Percentiles rank a stretch among this genome's conserved stretches.
Conservation (phyloP, 495 filamentous ascomycete species). For the Trypethelium eluteriae region DNA sequence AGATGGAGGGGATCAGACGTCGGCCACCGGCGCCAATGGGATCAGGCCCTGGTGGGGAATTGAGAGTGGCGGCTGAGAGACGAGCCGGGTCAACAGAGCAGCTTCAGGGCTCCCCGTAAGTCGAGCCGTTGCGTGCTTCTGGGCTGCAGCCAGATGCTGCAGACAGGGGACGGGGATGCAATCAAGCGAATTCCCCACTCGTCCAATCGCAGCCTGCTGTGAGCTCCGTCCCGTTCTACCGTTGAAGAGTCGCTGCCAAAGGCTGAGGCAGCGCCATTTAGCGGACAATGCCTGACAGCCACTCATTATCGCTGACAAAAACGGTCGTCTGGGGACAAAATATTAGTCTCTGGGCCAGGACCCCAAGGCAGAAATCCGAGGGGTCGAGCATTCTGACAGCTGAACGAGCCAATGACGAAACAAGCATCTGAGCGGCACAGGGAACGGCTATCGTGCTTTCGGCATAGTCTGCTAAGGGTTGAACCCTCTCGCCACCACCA, state of each 20-base stretch:
- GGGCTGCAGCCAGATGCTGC: conserved; percentile 10
- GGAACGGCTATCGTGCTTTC: conserved; percentile 3
- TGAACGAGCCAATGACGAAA: background rate
- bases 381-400: background rate
- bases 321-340: background rate
- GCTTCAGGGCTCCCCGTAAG: background rate
- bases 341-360: background rate
- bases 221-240: background rate
- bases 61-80: background rate
- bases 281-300: background rate
- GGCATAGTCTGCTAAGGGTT: background rate
- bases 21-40: conserved; percentile 4
- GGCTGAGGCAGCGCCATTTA: background rate
- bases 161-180: background rate
- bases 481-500: background rate
- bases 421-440: background rate
- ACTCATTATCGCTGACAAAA: background rate
- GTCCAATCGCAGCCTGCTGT: background rate
- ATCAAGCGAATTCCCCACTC: background rate
- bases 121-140: conserved; percentile 12
- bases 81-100: background rate
- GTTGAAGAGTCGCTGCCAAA: background rate
- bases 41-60: conserved; percentile 6
- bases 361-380: background rate
- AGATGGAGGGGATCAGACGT: background rate